Percentiles rank a stretch among this genome's conserved stretches.
phyloP scores from a whole-genome alignment of 2,329 filamentous ascomycete genomes.

The Neonectria hederae region DNA sequence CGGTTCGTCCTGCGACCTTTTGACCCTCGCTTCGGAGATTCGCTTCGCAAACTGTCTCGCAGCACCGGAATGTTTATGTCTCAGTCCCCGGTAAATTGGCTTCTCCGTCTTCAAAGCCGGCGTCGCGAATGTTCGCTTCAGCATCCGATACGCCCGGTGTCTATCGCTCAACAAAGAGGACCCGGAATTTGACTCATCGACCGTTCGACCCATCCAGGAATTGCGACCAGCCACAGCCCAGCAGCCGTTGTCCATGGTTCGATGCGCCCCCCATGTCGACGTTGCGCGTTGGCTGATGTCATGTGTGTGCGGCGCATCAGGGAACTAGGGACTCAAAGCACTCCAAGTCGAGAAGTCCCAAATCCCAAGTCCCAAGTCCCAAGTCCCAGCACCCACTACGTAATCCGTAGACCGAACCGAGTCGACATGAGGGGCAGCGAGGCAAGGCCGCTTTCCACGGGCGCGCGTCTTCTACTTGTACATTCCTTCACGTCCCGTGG shows the following conservation, averaged over 20 bases:
- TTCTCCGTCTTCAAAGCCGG: neutral
- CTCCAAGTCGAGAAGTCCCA: slow-evolving; percentile 19
- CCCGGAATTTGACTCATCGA: neutral
- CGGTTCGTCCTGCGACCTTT: neutral
- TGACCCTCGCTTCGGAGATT: neutral
- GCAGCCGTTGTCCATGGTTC: slow-evolving; percentile 8
- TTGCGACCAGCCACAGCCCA: neutral
- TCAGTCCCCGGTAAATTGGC: neutral
- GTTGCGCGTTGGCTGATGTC: slow-evolving; percentile 30
- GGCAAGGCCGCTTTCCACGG: neutral
- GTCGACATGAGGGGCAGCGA: neutral
- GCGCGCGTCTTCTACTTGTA: neutral
- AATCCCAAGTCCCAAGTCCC: slow-evolving; percentile 8
- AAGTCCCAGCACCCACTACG: neutral
- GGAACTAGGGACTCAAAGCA: slow-evolving; percentile 11
- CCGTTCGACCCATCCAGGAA: neutral
- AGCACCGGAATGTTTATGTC: neutral
- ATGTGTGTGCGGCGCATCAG: slow-evolving; percentile 26
- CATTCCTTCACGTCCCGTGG: neutral
- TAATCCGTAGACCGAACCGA: neutral
- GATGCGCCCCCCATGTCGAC: slow-evolving; percentile 27
- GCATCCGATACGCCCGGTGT: no score
- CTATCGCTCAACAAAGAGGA: neutral
- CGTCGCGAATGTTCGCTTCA: neutral
- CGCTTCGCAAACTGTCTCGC: neutral